These are phyloP conservation scores for Scedosporium minutisporum DNA, from an alignment of 2,329 filamentous ascomycete species.

Conservation along the genomic window DNA sequence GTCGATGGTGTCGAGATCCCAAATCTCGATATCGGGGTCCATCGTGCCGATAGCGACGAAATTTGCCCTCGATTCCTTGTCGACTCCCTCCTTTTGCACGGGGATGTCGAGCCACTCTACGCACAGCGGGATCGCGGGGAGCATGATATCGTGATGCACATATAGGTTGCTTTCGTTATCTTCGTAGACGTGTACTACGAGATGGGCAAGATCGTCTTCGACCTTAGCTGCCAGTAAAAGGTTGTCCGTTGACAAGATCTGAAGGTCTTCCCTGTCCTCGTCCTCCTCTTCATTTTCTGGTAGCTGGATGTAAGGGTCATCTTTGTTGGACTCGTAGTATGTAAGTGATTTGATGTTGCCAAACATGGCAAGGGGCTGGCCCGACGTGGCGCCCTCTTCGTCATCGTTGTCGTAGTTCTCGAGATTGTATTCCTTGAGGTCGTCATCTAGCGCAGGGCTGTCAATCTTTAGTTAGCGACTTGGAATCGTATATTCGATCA, in stretches of 20 bases:
- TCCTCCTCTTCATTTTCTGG: conserved; percentile 64
- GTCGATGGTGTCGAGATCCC: conserved; percentile 93
- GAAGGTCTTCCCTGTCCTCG: conserved; percentile 85
- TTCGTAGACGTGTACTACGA: conserved; percentile 97
- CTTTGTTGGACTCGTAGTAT: conserved; percentile 88
- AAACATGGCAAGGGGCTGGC: conserved; percentile 80
- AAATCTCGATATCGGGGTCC: conserved; percentile 97
- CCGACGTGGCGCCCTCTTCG: conserved; percentile 31
- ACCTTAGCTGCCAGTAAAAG: conserved; percentile 85
- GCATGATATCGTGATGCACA: conserved; percentile 98
- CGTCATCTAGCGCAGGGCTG: conserved; percentile 49
- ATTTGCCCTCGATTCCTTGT: conserved; percentile 65
- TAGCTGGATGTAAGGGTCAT: conserved; percentile 94
- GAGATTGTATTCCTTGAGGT: conserved; percentile 91
- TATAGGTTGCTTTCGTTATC: conserved; percentile 93
- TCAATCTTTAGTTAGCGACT: not conserved
- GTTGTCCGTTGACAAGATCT: conserved; percentile 89
- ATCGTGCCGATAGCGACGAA: conserved; percentile 94
- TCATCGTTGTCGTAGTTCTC: conserved; percentile 88
- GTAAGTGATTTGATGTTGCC: conserved; percentile 88
- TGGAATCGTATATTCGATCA: not conserved
- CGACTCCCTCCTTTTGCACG: conserved; percentile 59
- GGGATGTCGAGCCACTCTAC: conserved; percentile 92
- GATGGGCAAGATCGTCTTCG: conserved; percentile 91
- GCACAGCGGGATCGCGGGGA: conserved; percentile 89